phyloP scores from a whole-genome alignment of 345 rosid genomes.

The Gynandropsis gynandra region DNA sequence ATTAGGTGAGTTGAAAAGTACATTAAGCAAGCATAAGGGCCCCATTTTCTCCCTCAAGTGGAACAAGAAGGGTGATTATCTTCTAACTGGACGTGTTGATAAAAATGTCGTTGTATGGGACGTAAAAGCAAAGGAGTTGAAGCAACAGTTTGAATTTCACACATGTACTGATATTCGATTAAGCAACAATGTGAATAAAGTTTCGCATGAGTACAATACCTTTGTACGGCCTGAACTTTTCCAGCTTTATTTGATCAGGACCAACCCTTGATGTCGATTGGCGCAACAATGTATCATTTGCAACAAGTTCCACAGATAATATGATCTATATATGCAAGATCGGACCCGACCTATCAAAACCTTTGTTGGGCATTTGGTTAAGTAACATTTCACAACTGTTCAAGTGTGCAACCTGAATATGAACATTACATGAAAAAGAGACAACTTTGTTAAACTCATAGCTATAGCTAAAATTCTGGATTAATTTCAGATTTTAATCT shows the following conservation, averaged over 20 bases:
- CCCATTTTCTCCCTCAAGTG: constrained; percentile 98
- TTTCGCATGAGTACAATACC: constrained; percentile 2
- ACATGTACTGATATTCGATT: no score
- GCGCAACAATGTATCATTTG: constrained; percentile 92
- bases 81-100: constrained; percentile 96
- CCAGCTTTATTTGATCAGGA: constrained; percentile 37
- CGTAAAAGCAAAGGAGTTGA: constrained; percentile 83
- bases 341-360: constrained; percentile 63
- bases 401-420: no score
- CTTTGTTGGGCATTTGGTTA: constrained; percentile 93
- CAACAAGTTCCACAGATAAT: constrained; percentile 79
- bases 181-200: no score
- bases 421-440: no score
- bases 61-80: constrained; percentile 99
- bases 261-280: constrained; percentile 99
- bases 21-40: constrained; percentile 88
- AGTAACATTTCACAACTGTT: no score
- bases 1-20: constrained; percentile 82
- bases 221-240: no score
- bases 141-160: no score
- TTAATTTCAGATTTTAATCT: no score
- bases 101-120: constrained; percentile 98
- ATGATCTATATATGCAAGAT: constrained; percentile 95
- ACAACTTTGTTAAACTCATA: no score
- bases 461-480: no score